phyloP scores from a whole-genome alignment of 345 rosid genomes.

The Stellera chamaejasme region DNA sequence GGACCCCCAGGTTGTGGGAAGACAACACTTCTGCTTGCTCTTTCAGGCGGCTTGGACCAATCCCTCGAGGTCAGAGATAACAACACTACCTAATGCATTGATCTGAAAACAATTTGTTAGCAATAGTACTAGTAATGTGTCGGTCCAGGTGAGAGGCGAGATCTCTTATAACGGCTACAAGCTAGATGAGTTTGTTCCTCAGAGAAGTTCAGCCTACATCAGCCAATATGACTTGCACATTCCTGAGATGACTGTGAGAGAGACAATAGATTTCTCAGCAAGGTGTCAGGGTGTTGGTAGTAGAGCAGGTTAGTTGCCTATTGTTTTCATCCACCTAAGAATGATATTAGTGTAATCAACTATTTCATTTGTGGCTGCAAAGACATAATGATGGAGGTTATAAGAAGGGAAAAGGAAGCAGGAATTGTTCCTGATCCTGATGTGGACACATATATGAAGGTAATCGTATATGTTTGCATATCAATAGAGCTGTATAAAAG shows the following conservation, averaged over 20 bases:
- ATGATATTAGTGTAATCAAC: background rate
- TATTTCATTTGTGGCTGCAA: constrained; percentile 3
- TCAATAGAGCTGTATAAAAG: background rate
- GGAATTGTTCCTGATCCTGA: constrained; percentile 51
- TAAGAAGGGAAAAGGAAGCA: constrained; percentile 43
- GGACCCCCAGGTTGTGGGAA: constrained; percentile 73
- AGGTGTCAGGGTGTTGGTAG: constrained; percentile 50
- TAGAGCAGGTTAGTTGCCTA: constrained; percentile 25
- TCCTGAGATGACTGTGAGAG: constrained; percentile 56
- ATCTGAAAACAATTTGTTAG: too few species aligned
- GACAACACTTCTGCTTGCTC: constrained; percentile 43
- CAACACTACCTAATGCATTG: background rate
- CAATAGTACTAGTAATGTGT: too few species aligned
- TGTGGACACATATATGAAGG: constrained; percentile 69
- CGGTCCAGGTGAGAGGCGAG: constrained; percentile 34
- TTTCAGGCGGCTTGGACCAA: constrained; percentile 45
- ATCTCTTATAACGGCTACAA: constrained; percentile 48
- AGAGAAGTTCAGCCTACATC: constrained; percentile 48
- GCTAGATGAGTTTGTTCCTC: constrained; percentile 46
- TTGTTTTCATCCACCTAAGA: background rate
- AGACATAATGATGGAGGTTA: constrained; percentile 54
- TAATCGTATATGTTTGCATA: constrained; percentile 2
- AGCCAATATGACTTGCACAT: constrained; percentile 62
- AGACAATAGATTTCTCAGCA: constrained; percentile 51
- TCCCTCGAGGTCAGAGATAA: constrained; percentile 33